These are phyloP conservation scores for Russula sp. DNA, from an alignment of 768 basidiomycete species.

Conservation along the genomic window DNA sequence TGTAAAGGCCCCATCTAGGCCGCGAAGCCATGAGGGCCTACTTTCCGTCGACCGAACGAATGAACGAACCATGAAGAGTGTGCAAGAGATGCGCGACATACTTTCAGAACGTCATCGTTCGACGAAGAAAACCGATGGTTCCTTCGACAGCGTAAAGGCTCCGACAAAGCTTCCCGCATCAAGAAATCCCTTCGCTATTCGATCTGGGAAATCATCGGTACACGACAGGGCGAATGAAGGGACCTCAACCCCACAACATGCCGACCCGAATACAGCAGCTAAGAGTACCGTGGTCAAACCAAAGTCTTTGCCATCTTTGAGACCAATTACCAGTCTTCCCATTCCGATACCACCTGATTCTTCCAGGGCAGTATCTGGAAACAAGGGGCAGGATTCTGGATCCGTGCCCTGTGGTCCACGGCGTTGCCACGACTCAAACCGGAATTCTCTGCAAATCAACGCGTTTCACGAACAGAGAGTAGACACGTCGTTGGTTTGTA, in stretches of 20 bases:
- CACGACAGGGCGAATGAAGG: neutral
- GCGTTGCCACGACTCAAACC: neutral
- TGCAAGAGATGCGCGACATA: conserved; percentile 13
- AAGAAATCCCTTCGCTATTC: conserved; percentile 17
- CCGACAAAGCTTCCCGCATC: neutral
- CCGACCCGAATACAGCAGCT: neutral
- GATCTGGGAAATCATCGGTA: neutral
- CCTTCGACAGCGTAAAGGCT: neutral
- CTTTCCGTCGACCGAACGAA: conserved; percentile 3
- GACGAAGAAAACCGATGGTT: neutral
- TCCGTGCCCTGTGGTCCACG: neutral
- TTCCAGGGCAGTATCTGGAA: neutral
- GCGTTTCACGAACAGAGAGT: conserved; percentile 1
- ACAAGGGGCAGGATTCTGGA: neutral
- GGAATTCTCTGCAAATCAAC: neutral
- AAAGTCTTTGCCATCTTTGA: conserved; percentile 11
- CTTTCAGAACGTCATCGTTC: conserved; percentile 13
- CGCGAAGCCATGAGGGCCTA: neutral
- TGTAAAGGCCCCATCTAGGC: neutral
- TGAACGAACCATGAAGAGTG: neutral
- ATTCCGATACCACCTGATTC: conserved; percentile 16
- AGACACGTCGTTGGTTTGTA: neutral
- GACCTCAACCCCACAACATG: neutral
- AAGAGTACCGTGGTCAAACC: conserved; percentile 11
- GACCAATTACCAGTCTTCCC: conserved; percentile 19